phyloP scores from a whole-genome alignment of 2,329 filamentous ascomycete species.

The Botrytis elliptica region DNA sequence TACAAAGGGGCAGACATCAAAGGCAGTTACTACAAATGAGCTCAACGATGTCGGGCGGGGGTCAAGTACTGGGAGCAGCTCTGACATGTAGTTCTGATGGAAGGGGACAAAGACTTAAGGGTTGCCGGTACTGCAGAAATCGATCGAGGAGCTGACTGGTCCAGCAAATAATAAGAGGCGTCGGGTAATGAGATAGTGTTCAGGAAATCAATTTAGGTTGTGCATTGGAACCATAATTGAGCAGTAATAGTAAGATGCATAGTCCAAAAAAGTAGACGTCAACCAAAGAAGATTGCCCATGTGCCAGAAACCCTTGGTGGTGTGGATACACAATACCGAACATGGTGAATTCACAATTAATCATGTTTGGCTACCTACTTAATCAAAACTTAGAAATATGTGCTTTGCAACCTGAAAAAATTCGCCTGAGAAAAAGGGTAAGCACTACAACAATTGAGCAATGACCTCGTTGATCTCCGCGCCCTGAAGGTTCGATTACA shows the following conservation, averaged over 20 bases:
- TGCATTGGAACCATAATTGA: neutral
- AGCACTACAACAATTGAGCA: neutral
- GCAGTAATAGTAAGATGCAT: neutral
- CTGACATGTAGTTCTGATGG: neutral
- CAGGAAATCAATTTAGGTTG: neutral
- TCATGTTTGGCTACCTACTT: neutral
- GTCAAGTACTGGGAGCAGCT: neutral
- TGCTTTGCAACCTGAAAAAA: neutral
- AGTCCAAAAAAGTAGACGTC: neutral
- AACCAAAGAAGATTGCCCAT: neutral
- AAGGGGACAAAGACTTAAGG: neutral
- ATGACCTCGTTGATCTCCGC: no score
- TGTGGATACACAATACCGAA: neutral
- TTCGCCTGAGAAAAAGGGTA: neutral
- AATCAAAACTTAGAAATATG: neutral
- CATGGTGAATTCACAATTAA: neutral
- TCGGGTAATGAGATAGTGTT: neutral
- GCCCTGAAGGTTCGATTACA: neutral
- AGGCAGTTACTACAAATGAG: neutral
- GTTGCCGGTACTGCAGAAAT: neutral
- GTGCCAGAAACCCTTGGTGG: neutral
- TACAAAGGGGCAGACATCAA: neutral
- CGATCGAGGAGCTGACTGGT: neutral
- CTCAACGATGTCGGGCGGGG: neutral
- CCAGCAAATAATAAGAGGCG: neutral